These are phyloP conservation scores for Colletotrichum sp. DNA, from an alignment of 2,329 filamentous ascomycete genomes.

Conservation along the genomic window DNA sequence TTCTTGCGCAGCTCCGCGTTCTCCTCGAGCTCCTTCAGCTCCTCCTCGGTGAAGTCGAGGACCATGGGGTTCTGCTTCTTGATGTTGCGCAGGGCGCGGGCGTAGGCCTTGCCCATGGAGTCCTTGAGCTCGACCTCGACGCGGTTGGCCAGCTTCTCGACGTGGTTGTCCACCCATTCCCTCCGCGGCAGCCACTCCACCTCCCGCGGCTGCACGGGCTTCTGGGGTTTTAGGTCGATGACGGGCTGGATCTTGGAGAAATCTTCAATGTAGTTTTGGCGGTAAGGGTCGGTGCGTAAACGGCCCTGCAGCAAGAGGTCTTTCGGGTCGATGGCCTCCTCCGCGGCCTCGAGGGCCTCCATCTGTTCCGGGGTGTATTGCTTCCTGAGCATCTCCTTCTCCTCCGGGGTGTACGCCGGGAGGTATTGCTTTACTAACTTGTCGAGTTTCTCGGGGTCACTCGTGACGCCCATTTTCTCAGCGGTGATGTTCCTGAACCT, in stretches of 20 bases:
- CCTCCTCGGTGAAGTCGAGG: slow-evolving; percentile 62
- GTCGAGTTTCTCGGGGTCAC: slow-evolving; percentile 43
- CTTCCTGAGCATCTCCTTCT: slow-evolving; percentile 65
- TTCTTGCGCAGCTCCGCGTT: slow-evolving; percentile 43
- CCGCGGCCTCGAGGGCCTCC: slow-evolving; percentile 80
- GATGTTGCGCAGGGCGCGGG: slow-evolving; percentile 45
- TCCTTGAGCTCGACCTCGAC: slow-evolving; percentile 47
- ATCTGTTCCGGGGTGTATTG: slow-evolving; percentile 84
- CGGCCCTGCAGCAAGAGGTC: slow-evolving; percentile 78
- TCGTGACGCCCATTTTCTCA: slow-evolving; percentile 53
- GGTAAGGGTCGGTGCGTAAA: slow-evolving; percentile 74
- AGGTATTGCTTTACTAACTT: slow-evolving; percentile 54
- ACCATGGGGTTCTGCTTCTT: slow-evolving; percentile 46
- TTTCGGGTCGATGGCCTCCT: slow-evolving; percentile 74
- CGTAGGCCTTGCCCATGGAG: slow-evolving; percentile 46
- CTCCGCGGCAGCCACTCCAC: slow-evolving; percentile 63
- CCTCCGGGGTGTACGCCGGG: slow-evolving; percentile 69
- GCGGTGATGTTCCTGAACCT: slow-evolving; percentile 60
- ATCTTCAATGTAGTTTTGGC: slow-evolving; percentile 80
- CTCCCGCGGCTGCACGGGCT: slow-evolving; percentile 55
- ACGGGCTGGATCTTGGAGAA: slow-evolving; percentile 78
- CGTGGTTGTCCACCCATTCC: slow-evolving; percentile 66
- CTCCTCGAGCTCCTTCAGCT: slow-evolving; percentile 45
- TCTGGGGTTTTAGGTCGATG: slow-evolving; percentile 71
- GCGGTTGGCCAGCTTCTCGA: slow-evolving; percentile 47